Evolutionary conservation across 78 protist genomes (phyloP).

Genomic region (Speleostelium caveatum): DNA sequence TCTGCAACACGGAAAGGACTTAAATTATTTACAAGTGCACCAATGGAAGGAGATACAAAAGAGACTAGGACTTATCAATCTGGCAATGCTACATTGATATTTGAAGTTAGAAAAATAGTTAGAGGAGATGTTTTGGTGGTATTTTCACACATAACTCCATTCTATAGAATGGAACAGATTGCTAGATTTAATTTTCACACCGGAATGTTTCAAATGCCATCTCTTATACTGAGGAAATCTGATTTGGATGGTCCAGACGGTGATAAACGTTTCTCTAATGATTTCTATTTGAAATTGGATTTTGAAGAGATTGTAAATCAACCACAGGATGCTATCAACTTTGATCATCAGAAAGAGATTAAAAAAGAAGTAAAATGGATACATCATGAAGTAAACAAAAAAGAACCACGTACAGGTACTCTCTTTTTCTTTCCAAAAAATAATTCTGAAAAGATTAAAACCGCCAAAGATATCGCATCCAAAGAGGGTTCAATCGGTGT

Average conservation of each 20-base stretch:
- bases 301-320: constrained; percentile 35
- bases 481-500: constrained; percentile 54
- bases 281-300: constrained; percentile 55
- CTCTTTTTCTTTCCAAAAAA: constrained; percentile 62
- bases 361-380: constrained; percentile 74
- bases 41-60: constrained; percentile 70
- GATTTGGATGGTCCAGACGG: constrained; percentile 74
- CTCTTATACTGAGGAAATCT: constrained; percentile 23
- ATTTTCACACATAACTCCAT: constrained; percentile 69
- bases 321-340: neutral
- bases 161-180: constrained; percentile 70
- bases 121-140: constrained; percentile 66
- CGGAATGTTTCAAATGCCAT: constrained; percentile 54
- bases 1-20: constrained; percentile 68
- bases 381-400: constrained; percentile 22
- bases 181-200: constrained; percentile 70
- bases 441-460: constrained; percentile 61
- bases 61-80: constrained; percentile 58
- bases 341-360: constrained; percentile 56
- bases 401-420: constrained; percentile 10
- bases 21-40: constrained; percentile 66
- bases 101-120: constrained; percentile 64
- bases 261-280: constrained; percentile 56
- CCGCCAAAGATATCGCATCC: constrained; percentile 47
- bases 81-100: constrained; percentile 49